Evolutionary conservation across 768 basidiomycete genomes (phyloP), one percentile per base, ranked within the genome.

Genomic region (Hydnomerulius pinastri): DNA sequence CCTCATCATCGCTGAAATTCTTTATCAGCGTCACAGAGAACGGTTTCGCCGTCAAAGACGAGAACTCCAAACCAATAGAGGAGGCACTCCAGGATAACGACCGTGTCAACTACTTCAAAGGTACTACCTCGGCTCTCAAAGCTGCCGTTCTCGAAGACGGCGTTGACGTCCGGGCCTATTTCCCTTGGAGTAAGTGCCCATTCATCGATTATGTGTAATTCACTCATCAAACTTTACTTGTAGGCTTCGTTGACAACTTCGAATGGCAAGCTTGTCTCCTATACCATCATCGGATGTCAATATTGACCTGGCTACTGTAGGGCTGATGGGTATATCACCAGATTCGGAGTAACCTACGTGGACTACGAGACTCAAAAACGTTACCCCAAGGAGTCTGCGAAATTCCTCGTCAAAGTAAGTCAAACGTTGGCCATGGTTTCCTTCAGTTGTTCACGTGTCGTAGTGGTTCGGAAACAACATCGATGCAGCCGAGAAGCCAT

Each of bases 301-400:
- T 45, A 11, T 30, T 36, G 18, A 28, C 29, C 13, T 24, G 28
- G 7, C 20, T 7, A 18, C 36, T 25, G 8, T 48, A 68, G 61
- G 84, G 82, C 84, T n/a, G 85, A 87, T 51, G 83, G 86, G 23
- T 85, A 85, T 56, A 64, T 62, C 29, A 85, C 84, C 6, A 81
- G 86, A 5, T 88, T 88, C 59, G 85, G 85, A 48, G 75, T 85
- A 48, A 86, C 83, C 20, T 85, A 87, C 58, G 83, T 88, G 44
- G 81, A 87, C 69, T 87, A 83, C 65, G 69, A 77, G 48, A 86
- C 85, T 4, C 86, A 83, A 67, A 73, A 81, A 68, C 74, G 85
- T 17, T 78, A 76, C 59, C 83, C 84, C 13, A 87, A 87, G 60
- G 79, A 77, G 13, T 85, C 81, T 12, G 81, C 77, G 25, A 74